Conservation (phyloP, 2,329 filamentous ascomycete genomes). For the Aspergillus candidus region DNA sequence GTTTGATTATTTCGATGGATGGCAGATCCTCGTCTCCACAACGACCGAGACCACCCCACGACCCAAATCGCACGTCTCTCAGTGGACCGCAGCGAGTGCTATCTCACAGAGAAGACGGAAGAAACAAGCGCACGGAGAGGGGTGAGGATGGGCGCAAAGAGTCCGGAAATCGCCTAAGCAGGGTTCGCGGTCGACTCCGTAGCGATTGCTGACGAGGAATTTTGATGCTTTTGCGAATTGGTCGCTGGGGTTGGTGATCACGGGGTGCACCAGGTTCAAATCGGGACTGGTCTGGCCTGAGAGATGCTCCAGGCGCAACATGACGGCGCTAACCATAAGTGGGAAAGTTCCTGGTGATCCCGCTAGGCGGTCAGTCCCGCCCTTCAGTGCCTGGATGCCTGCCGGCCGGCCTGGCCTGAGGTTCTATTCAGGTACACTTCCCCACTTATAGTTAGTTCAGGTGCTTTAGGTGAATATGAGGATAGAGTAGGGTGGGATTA, state of each 20-base stretch:
- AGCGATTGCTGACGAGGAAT: constrained; percentile 2
- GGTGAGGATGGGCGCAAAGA: not conserved
- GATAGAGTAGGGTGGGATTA: too few relatives aligned
- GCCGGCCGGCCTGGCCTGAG: too few relatives aligned
- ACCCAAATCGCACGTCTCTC: constrained; percentile 7
- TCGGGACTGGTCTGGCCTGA: constrained; percentile 8
- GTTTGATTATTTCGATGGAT: constrained; percentile 18
- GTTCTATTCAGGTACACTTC: too few relatives aligned
- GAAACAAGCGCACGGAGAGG: not conserved
- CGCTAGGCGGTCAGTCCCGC: too few relatives aligned
- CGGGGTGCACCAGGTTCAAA: constrained; percentile 18
- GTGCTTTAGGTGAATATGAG: too few relatives aligned
- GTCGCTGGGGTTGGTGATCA: constrained; percentile 13
- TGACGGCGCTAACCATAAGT: not conserved
- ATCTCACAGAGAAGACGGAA: not conserved
- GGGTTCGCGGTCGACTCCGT: too few relatives aligned
- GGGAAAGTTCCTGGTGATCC: constrained; percentile 4
- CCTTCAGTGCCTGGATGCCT: too few relatives aligned
- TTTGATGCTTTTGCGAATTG: not conserved
- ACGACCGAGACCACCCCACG: constrained; percentile 20
- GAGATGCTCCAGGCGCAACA: constrained; percentile 6
- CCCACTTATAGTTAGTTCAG: too few relatives aligned
- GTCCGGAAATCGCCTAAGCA: too few relatives aligned
- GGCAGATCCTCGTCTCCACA: constrained; percentile 27
- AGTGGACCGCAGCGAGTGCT: constrained; percentile 1